phyloP scores from a whole-genome alignment of 805 yeast species.

The Lipomyces kockii region DNA sequence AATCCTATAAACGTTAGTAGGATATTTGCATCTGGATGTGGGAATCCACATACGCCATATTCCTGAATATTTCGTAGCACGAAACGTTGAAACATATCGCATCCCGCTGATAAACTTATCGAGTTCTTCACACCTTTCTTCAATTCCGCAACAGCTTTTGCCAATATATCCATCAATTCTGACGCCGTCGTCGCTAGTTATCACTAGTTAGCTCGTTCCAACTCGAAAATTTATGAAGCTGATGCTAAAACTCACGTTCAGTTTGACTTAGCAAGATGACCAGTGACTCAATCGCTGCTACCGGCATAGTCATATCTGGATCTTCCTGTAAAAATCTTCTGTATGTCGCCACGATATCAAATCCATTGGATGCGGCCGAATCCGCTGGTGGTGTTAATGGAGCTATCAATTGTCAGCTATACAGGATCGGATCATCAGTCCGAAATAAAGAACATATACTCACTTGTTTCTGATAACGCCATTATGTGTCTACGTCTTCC shows the following conservation, averaged over 20 bases:
- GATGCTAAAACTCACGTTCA: constrained; percentile 54
- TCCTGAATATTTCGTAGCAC: constrained; percentile 86
- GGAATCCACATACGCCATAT: constrained; percentile 49
- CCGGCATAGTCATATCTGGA: constrained; percentile 98
- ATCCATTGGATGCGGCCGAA: constrained; percentile 44
- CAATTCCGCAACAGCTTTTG: constrained; percentile 72
- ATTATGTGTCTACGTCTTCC: background rate
- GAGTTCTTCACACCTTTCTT: constrained; percentile 86
- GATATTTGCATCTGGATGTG: background rate
- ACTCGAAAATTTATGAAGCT: background rate
- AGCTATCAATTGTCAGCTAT: background rate
- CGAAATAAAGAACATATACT: background rate
- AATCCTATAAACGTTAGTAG: constrained; percentile 54
- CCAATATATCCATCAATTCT: constrained; percentile 81
- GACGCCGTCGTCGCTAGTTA: constrained; percentile 76
- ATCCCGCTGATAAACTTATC: constrained; percentile 93
- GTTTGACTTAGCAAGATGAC: constrained; percentile 80
- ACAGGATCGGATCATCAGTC: background rate
- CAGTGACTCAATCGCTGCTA: constrained; percentile 95
- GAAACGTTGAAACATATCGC: constrained; percentile 93
- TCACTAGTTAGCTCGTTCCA: background rate
- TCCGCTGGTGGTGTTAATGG: background rate
- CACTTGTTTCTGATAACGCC: background rate
- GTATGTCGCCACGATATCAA: constrained; percentile 84
- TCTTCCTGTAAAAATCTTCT: constrained; percentile 82